phyloP scores from a whole-genome alignment of 495 filamentous ascomycete genomes.

The Annulohypoxylon nitens region DNA sequence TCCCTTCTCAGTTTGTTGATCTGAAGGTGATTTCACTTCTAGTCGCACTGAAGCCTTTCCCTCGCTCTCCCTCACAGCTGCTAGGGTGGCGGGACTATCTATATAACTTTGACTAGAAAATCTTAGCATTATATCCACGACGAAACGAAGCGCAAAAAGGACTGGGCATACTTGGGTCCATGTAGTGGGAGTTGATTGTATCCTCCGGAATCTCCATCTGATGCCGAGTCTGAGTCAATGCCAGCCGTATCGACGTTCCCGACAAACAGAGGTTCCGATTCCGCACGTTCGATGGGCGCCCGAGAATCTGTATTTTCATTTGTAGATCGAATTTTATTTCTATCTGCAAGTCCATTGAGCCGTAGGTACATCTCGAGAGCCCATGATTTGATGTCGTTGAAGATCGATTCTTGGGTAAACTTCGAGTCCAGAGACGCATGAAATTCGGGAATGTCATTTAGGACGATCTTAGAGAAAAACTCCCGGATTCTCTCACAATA shows the following conservation, averaged over 20 bases:
- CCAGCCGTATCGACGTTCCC: constrained; percentile 15
- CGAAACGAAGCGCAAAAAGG: background rate
- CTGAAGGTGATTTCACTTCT: background rate
- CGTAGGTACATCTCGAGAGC: constrained; percentile 33
- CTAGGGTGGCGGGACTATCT: constrained; percentile 29
- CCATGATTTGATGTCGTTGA: constrained; percentile 39
- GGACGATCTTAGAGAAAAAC: constrained; percentile 20
- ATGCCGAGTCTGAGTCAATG: constrained; percentile 32
- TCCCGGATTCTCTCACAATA: constrained; percentile 26
- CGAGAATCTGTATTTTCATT: background rate
- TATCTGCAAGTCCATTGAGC: constrained; percentile 11
- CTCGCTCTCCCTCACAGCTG: constrained; percentile 47
- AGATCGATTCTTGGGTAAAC: constrained; percentile 30
- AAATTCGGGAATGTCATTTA: constrained; percentile 12
- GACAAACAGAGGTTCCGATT: constrained; percentile 34
- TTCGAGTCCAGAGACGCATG: constrained; percentile 20
- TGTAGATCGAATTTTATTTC: background rate
- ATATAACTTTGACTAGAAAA: constrained; percentile 45
- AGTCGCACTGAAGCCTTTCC: background rate
- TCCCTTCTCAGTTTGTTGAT: constrained; percentile 23
- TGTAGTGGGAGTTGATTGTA: constrained; percentile 32
- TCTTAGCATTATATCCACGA: constrained; percentile 27
- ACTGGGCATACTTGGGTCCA: constrained; percentile 33
- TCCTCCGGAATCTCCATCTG: constrained; percentile 23
- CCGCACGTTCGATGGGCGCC: background rate